Percentiles rank a stretch among this genome's conserved stretches.
Evolutionary conservation across 2,329 filamentous ascomycete genomes (phyloP).

Genomic region (Neurospora sp.): DNA sequence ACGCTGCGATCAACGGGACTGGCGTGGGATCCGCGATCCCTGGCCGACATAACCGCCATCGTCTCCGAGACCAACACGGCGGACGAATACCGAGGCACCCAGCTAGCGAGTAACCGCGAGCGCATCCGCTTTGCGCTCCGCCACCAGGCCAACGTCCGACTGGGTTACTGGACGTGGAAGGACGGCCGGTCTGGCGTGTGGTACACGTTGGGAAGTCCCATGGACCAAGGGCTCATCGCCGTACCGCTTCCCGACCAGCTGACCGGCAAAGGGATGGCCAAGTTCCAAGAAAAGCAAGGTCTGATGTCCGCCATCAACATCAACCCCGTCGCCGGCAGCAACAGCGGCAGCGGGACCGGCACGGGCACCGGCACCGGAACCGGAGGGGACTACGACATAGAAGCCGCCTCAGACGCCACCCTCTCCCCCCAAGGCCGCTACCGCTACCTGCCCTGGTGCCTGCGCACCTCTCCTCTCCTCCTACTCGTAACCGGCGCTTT

Average conservation of each 20-base stretch:
- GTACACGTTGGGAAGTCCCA: constrained; percentile 59
- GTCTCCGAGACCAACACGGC: constrained; percentile 73
- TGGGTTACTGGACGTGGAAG: constrained; percentile 79
- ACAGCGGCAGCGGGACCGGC: constrained; percentile 10
- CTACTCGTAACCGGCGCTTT: constrained; percentile 52
- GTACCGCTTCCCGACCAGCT: constrained; percentile 10
- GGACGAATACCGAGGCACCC: constrained; percentile 59
- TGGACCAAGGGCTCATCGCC: constrained; percentile 32
- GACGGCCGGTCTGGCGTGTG: constrained; percentile 57
- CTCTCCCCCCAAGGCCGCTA: constrained; percentile 41
- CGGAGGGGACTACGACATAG: constrained; percentile 17
- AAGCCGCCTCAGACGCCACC: constrained; percentile 33
- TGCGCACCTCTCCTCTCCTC: constrained; percentile 57
- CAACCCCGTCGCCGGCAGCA: not conserved
- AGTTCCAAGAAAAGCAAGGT: constrained; percentile 11
- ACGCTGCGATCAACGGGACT: constrained; percentile 58
- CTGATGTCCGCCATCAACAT: not conserved
- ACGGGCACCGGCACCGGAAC: not conserved
- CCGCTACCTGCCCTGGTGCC: constrained; percentile 67
- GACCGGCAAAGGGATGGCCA: constrained; percentile 15
- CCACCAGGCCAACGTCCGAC: constrained; percentile 52
- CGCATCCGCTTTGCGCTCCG: constrained; percentile 44
- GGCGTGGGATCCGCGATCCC: constrained; percentile 72
- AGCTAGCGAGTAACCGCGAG: constrained; percentile 43
- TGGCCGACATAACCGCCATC: constrained; percentile 72